Evolutionary conservation across 331 rosid species (phyloP), one percentile per base, ranked within the genome.

Genomic region (Acacia concinna): DNA sequence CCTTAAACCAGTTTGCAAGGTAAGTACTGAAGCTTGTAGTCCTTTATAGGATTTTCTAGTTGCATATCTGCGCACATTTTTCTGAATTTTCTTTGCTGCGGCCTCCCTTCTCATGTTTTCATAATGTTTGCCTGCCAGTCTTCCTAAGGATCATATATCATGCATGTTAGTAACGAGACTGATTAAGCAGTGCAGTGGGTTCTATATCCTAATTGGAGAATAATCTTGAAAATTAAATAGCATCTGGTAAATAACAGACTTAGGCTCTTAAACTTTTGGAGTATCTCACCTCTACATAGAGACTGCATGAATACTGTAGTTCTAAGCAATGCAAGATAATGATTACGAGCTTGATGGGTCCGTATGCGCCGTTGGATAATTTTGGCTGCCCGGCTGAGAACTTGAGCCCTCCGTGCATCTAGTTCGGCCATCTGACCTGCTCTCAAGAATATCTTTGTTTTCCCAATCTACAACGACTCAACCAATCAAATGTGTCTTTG

Each of bases 371-470:
- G 71, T 83, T 96, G 99, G 81, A 96, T 85, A 79, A 83, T 78
- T 89, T 89, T 96, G 74, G 99, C 98, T 10, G 98, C 97, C 78
- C 11, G 79, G 65, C 95, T 79, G 57, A 93, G 92, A 66, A 96
- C 92, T 89, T 89, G 92, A 51, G 98, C 84, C 83, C 98, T 89
- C 60, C 79, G 76, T 79, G 97, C 97, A 81, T 93, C 99, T 69
- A 96, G 81, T 88, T 96, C 98, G 54, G 99, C 99, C 97, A 96
- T 96, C 89, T 96, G 99, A 84, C 99, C 99, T 57, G 98, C 99
- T 78, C 99, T 93, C 57, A 96, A 81, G 87, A 96, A 96, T 74
- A 96, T 85, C 86, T 96, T 96, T 79, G 98, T 96, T 87, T 87
- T 91, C 78, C 99, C 99, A 87, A 96, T 87, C 99, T 96, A 90